Base-by-base conservation (phyloP, 768 basidiomycete species). In the Amanita thiersii region DNA sequence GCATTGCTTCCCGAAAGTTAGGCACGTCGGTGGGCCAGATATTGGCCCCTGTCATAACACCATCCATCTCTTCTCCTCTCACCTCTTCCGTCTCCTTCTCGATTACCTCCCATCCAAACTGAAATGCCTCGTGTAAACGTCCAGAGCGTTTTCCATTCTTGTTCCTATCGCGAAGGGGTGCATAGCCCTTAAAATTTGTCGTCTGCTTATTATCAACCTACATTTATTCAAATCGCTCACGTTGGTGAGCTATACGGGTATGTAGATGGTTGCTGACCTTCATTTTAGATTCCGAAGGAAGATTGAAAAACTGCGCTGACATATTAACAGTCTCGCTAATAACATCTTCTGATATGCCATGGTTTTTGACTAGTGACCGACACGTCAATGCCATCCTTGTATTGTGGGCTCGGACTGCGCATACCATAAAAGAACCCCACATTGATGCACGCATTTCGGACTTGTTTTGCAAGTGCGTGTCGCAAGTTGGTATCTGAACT, bases 51-150 rank as follows among this genome's bases (percentile, higher is more conserved):
- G 72, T 62, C 78, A 87, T 82, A 3, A 62, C 66, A 9, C 82
- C 81, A 29, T 43, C 42, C 4, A 43, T 43, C 3, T 36, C 42
- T 24, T 43, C 26, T 11, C 34, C 34, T 43, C 34, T 43, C 30
- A 71, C n/a, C n/a, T n/a, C 67, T 5, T 69, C 48, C 39, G 24
- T 50, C 14, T 50, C 50, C 1, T 35, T 51, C 32, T 60, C 51
- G 0, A 72, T 54, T 18, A 65, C 59, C 54, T 89, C 84, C 71
- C 76, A 81, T 2, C 88, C 87, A 44, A 94, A 70, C 51, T 91
- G 83, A 57, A 92, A 94, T 2, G 83, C 90, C 57, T 97, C 91
- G 54, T 93, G 88, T 40, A 93, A 60, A 55, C 96, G 91, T 1
- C 91, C 91, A 12, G 73, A 63, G 34, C 75, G 73, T n/a, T 74